Conservation (phyloP, 192 early-diverging fungal genomes). For the Coemansia sp. region DNA sequence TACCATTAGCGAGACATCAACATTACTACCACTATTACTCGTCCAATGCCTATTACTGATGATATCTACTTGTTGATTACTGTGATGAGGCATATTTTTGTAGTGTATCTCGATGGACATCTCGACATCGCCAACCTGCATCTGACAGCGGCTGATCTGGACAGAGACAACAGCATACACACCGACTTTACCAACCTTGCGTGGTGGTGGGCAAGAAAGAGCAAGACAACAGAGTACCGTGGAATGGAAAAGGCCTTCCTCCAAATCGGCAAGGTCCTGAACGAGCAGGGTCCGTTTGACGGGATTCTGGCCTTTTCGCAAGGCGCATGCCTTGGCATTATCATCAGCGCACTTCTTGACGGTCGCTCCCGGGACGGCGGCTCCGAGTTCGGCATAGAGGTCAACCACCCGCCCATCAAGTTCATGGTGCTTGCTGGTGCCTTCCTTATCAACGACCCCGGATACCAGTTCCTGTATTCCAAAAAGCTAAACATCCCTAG, state of each 20-base stretch:
- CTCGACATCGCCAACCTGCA: conserved; percentile 43
- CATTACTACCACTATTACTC: no score
- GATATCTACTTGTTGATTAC: no score
- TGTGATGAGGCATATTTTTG: background rate
- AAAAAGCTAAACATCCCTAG: conserved; percentile 18
- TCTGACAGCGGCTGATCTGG: conserved; percentile 19
- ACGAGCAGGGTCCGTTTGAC: conserved; percentile 51
- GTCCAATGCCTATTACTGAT: no score
- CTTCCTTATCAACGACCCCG: conserved; percentile 22
- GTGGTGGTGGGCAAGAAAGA: conserved; percentile 51
- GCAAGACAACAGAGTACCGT: conserved; percentile 34
- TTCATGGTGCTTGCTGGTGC: conserved; percentile 43
- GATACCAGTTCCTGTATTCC: conserved; percentile 26
- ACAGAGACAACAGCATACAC: background rate
- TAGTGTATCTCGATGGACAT: conserved; percentile 36
- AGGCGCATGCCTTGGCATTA: conserved; percentile 29
- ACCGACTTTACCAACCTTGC: conserved; percentile 40
- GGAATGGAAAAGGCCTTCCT: conserved; percentile 27
- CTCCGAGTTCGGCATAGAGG: conserved; percentile 15
- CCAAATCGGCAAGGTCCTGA: conserved; percentile 20
- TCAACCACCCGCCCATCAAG: conserved; percentile 41
- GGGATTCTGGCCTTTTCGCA: conserved; percentile 54
- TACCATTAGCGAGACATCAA: no score
- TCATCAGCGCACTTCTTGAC: conserved; percentile 31
- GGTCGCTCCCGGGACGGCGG: conserved; percentile 8